Evolutionary conservation across 345 rosid species (phyloP).

Genomic region (Sonneratia alba): DNA sequence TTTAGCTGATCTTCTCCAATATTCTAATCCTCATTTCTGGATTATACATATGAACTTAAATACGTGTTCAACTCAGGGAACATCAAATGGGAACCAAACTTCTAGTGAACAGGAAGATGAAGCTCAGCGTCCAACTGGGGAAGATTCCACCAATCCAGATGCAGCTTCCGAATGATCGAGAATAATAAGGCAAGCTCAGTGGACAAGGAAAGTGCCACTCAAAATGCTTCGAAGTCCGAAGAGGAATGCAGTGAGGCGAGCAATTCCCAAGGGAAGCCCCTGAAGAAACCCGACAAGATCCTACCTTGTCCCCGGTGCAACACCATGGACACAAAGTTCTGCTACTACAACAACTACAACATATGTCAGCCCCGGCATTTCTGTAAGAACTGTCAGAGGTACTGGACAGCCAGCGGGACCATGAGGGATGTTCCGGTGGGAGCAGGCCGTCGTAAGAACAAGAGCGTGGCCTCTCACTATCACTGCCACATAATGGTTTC

Average conservation of each 20-base stretch:
- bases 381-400: constrained; percentile 92
- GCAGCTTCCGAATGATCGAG: constrained; percentile 25
- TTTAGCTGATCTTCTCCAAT: background rate
- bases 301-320: constrained; percentile 88
- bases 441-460: constrained; percentile 75
- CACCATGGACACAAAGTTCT: constrained; percentile 90
- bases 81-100: constrained; percentile 20
- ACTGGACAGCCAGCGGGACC: constrained; percentile 97
- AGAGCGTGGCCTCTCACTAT: constrained; percentile 59
- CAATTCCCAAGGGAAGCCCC: constrained; percentile 40
- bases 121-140: constrained; percentile 11
- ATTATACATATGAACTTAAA: background rate
- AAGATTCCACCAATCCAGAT: constrained; percentile 31
- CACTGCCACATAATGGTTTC: constrained; percentile 56
- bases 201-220: constrained; percentile 23
- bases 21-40: background rate
- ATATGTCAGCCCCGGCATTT: constrained; percentile 91
- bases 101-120: constrained; percentile 20
- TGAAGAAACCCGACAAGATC: constrained; percentile 81
- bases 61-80: constrained; percentile 25
- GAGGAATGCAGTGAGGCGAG: constrained; percentile 43
- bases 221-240: constrained; percentile 29
- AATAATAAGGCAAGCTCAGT: constrained; percentile 15
- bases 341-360: constrained; percentile 89
- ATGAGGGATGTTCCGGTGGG: constrained; percentile 44